Conservation (phyloP, 768 basidiomycete genomes). For the Sporobolomyces phaffii region DNA sequence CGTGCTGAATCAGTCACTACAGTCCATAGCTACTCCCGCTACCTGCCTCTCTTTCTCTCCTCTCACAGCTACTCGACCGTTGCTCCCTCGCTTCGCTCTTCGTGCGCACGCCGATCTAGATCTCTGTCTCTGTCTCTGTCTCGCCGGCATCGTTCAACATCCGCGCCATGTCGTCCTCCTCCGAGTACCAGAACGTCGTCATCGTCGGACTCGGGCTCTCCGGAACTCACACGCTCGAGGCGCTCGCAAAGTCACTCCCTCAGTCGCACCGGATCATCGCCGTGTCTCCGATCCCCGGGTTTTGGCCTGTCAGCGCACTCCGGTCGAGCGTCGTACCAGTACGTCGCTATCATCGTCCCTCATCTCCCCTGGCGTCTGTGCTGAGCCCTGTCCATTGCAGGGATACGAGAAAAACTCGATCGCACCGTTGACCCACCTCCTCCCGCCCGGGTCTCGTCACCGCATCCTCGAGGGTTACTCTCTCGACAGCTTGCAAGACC, state of each 20-base stretch:
- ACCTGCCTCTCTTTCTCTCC: too few species aligned
- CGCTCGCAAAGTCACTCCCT: neutral
- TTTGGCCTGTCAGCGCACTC: conserved; percentile 5
- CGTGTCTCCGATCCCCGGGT: neutral
- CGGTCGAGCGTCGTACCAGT: conserved; percentile 16
- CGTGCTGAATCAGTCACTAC: too few species aligned
- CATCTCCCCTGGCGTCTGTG: neutral
- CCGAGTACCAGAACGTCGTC: conserved; percentile 18
- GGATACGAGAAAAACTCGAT: conserved; percentile 30
- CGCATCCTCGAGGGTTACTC: conserved; percentile 10
- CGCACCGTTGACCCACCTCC: neutral
- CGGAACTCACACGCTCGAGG: neutral
- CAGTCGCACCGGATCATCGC: conserved; percentile 14
- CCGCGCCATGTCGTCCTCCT: neutral
- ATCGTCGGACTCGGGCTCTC: conserved; percentile 21
- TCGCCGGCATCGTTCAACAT: too few species aligned
- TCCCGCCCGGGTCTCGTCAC: conserved; percentile 1
- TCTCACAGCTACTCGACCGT: too few species aligned
- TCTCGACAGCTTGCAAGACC: conserved; percentile 3
- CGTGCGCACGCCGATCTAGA: too few species aligned
- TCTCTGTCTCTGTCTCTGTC: too few species aligned
- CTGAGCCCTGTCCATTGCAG: too few species aligned
- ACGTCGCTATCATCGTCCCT: too few species aligned
- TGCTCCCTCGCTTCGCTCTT: neutral
- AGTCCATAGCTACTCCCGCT: neutral